phyloP scores from a whole-genome alignment of 495 filamentous ascomycete species.

The Talaromyces ruber region DNA sequence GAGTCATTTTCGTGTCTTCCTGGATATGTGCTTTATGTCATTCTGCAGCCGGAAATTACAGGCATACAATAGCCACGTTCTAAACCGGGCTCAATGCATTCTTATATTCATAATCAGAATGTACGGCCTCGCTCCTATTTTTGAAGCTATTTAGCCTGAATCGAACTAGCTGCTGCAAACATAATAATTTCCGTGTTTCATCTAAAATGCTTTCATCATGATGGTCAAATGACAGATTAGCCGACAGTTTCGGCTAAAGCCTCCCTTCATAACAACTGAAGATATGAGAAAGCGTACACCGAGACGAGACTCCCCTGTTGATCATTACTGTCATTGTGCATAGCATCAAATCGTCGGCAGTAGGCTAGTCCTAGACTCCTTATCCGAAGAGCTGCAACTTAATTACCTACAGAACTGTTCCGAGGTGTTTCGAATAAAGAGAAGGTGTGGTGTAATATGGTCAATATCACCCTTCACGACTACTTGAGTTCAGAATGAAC shows the following conservation, averaged over 20 bases:
- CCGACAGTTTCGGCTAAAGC: neutral
- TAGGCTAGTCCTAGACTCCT: neutral
- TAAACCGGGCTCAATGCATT: neutral
- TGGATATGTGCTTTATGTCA: neutral
- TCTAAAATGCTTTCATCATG: neutral
- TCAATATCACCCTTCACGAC: neutral
- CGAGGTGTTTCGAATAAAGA: neutral
- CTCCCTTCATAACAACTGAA: neutral
- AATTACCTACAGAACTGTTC: neutral
- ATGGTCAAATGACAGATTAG: neutral
- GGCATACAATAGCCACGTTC: neutral
- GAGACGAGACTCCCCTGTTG: neutral
- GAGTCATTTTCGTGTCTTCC: neutral
- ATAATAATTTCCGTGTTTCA: neutral
- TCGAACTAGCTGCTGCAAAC: neutral
- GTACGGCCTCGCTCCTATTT: neutral
- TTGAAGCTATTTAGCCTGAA: neutral
- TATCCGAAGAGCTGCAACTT: neutral
- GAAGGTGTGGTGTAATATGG: neutral
- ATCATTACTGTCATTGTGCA: neutral
- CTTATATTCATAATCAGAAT: neutral
- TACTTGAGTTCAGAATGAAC: neutral
- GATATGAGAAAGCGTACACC: neutral
- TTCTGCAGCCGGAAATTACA: neutral
- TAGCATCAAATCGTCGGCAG: neutral